Evolutionary conservation across 768 basidiomycete species (phyloP).

Genomic region (Kwoniella bestiolae): DNA sequence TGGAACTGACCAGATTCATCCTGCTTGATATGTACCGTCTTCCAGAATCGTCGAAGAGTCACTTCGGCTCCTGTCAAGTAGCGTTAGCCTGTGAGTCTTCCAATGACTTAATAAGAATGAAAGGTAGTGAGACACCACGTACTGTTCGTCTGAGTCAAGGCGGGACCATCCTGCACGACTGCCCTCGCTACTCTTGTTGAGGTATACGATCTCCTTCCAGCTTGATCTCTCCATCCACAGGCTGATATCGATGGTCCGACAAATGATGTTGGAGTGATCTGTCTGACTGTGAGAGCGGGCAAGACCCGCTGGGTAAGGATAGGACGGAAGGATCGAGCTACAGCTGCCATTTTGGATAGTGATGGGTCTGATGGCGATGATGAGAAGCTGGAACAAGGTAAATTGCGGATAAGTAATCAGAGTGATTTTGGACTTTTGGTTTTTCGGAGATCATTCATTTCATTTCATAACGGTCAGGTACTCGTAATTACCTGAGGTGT

Average conservation of each 20-base stretch:
- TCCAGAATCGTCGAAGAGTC: slow-evolving; percentile 91
- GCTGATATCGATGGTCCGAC: not conserved
- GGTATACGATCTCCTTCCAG: slow-evolving; percentile 8
- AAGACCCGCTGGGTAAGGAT: not conserved
- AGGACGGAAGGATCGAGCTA: slow-evolving; percentile 12
- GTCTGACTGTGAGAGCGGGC: not conserved
- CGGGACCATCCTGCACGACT: slow-evolving; percentile 43
- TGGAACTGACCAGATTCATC: slow-evolving; percentile 59
- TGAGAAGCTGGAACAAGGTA: too few species aligned
- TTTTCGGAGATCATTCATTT: too few species aligned
- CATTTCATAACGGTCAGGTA: too few species aligned
- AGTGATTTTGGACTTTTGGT: too few species aligned
- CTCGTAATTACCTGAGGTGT: not conserved
- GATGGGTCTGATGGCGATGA: not conserved
- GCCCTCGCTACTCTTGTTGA: slow-evolving; percentile 18
- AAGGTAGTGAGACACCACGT: slow-evolving; percentile 12
- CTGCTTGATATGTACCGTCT: slow-evolving; percentile 75
- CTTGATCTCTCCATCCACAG: not conserved
- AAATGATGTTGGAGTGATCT: not conserved
- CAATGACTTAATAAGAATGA: not conserved
- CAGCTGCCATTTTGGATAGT: slow-evolving; percentile 3
- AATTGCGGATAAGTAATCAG: too few species aligned
- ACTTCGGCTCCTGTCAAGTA: slow-evolving; percentile 73
- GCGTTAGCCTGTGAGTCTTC: too few species aligned
- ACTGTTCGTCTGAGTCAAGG: slow-evolving; percentile 52